These are phyloP conservation scores for Penicillium frequentans DNA, from an alignment of 2,329 filamentous ascomycete species.

Conservation along the genomic window DNA sequence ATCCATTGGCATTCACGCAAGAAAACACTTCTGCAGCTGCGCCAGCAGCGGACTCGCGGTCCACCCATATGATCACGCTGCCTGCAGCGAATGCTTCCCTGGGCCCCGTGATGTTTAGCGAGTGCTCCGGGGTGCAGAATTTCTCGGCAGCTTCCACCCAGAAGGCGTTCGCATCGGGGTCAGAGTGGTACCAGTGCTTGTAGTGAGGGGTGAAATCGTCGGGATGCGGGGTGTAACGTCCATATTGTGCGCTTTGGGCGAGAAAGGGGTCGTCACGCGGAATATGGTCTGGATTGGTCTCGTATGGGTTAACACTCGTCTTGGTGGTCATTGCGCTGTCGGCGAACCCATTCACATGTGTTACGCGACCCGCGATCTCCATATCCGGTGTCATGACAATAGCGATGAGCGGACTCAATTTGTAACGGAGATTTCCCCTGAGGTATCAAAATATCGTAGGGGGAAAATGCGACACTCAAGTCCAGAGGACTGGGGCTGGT, in stretches of 20 bases:
- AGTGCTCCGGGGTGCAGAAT: conserved; percentile 33
- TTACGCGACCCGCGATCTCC: conserved; percentile 18
- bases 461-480: background rate
- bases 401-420: background rate
- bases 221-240: conserved; percentile 33
- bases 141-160: conserved; percentile 37
- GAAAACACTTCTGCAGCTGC: conserved; percentile 32
- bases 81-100: conserved; percentile 38
- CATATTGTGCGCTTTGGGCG: conserved; percentile 32
- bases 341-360: conserved; percentile 23
- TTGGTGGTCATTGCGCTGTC: conserved; percentile 8
- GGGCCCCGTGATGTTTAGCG: conserved; percentile 28
- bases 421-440: background rate
- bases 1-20: conserved; percentile 39
- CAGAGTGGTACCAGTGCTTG: conserved; percentile 33
- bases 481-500: background rate
- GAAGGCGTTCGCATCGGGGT: conserved; percentile 31
- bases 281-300: conserved; percentile 32
- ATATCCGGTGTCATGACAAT: conserved; percentile 25
- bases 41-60: conserved; percentile 28
- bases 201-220: conserved; percentile 39
- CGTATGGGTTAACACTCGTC: conserved; percentile 32
- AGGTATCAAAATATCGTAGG: background rate
- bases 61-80: conserved; percentile 39
- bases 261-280: conserved; percentile 36